These are phyloP conservation scores for Solanum corneliomulleri DNA, from an alignment of 257 asterid genomes.

Conservation along the genomic window DNA sequence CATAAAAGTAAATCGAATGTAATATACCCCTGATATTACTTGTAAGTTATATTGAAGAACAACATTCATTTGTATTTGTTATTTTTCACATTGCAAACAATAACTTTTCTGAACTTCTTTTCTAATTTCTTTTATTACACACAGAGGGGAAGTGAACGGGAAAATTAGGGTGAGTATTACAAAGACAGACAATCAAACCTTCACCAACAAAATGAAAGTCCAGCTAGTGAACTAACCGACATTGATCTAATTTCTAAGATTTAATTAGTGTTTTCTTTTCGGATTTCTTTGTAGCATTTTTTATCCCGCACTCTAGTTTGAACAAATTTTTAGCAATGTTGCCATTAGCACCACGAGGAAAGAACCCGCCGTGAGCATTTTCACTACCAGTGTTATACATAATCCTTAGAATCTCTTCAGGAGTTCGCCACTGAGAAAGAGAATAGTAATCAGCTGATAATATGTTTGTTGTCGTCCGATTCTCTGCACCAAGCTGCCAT, in stretches of 20 bases:
- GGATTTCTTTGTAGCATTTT: background rate
- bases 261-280: background rate
- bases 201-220: background rate
- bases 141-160: too few species aligned
- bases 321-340: background rate
- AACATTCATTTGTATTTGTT: background rate
- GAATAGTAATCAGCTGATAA: slow-evolving; percentile 33
- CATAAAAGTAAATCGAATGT: background rate
- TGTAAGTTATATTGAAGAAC: background rate
- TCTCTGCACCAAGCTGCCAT: slow-evolving; percentile 28
- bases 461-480: slow-evolving; percentile 22
- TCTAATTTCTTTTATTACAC: background rate
- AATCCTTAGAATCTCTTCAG: slow-evolving; percentile 23
- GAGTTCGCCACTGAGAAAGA: slow-evolving; percentile 27
- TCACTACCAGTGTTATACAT: slow-evolving; percentile 27
- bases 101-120: background rate
- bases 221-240: background rate
- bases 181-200: background rate
- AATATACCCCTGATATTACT: background rate
- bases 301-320: background rate
- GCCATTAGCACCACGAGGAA: slow-evolving; percentile 37
- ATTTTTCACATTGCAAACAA: background rate
- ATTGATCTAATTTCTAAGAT: background rate
- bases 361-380: slow-evolving; percentile 28
- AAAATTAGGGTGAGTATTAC: background rate